These are phyloP conservation scores for Tolypocladium cylindrosporum DNA, from an alignment of 2,329 filamentous ascomycete genomes.

Conservation along the genomic window DNA sequence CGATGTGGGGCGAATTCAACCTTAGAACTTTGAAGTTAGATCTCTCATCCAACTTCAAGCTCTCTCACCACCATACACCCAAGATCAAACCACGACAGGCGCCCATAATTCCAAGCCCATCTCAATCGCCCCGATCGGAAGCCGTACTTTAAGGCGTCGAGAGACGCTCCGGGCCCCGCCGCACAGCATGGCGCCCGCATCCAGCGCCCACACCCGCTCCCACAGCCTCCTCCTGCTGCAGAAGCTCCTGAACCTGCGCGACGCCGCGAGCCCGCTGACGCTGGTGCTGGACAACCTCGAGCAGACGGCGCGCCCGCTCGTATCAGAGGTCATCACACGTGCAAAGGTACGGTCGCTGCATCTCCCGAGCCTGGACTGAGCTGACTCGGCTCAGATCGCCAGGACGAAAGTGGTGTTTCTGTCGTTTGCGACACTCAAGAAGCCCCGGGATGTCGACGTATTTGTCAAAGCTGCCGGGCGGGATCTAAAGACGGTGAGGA, in stretches of 20 bases:
- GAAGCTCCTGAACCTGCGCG: conserved; percentile 68
- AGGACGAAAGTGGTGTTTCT: conserved; percentile 66
- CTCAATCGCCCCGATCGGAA: neutral
- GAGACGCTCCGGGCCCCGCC: neutral
- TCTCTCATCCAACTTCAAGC: neutral
- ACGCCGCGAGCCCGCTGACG: conserved; percentile 77
- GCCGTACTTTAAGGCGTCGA: neutral
- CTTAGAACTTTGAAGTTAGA: neutral
- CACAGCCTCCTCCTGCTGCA: conserved; percentile 79
- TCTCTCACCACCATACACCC: neutral
- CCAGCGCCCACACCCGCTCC: conserved; percentile 61
- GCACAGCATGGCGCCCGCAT: conserved; percentile 40
- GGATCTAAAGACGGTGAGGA: conserved; percentile 42
- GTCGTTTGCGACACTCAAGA: conserved; percentile 64
- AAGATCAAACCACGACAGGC: neutral
- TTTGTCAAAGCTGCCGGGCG: conserved; percentile 58
- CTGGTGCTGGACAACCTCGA: conserved; percentile 77
- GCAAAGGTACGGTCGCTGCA: conserved; percentile 47
- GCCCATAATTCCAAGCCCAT: too few relatives aligned
- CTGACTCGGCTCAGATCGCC: conserved; percentile 30
- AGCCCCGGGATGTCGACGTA: conserved; percentile 53
- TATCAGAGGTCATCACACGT: conserved; percentile 64
- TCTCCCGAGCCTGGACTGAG: conserved; percentile 5
- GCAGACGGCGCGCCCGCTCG: conserved; percentile 61
- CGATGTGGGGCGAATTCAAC: neutral